phyloP scores from a whole-genome alignment of 768 basidiomycete species.

The Leccinum boreale region DNA sequence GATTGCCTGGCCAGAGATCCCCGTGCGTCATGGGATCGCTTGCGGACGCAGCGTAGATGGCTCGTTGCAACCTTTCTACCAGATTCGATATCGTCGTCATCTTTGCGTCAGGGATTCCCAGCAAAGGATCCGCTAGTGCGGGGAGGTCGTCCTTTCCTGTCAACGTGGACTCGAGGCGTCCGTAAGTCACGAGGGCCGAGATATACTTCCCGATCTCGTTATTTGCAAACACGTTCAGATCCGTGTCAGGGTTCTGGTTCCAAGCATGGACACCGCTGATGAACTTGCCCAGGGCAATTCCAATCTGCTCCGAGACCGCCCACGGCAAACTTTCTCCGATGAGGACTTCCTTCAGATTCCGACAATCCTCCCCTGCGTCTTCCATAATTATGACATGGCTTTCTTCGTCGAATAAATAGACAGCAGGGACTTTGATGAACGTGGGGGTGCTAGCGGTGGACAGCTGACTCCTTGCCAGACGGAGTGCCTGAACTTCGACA shows the following conservation, averaged over 20 bases:
- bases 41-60: conserved; percentile 29
- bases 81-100: conserved; percentile 35
- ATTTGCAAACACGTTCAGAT: conserved; percentile 38
- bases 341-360: conserved; percentile 41
- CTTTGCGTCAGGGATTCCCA: conserved; percentile 37
- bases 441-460: conserved; percentile 30
- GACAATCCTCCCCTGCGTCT: conserved; percentile 44
- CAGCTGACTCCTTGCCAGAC: conserved; percentile 35
- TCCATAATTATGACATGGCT: conserved; percentile 59
- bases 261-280: conserved; percentile 50
- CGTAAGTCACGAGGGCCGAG: conserved; percentile 42
- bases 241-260: conserved; percentile 31
- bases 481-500: conserved; percentile 48
- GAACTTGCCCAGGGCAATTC: conserved; percentile 52
- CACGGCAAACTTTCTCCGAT: conserved; percentile 31
- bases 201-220: conserved; percentile 41
- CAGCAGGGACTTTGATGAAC: conserved; percentile 45
- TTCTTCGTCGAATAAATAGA: conserved; percentile 49
- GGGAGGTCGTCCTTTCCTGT: conserved; percentile 30
- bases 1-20: conserved; percentile 73
- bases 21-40: conserved; percentile 40
- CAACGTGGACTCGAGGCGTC: conserved; percentile 40
- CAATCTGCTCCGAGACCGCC: conserved; percentile 42
- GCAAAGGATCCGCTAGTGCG: conserved; percentile 39
- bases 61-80: conserved; percentile 26